Evolutionary conservation across 495 filamentous ascomycete species (phyloP).

Genomic region (Penicillium steckii): DNA sequence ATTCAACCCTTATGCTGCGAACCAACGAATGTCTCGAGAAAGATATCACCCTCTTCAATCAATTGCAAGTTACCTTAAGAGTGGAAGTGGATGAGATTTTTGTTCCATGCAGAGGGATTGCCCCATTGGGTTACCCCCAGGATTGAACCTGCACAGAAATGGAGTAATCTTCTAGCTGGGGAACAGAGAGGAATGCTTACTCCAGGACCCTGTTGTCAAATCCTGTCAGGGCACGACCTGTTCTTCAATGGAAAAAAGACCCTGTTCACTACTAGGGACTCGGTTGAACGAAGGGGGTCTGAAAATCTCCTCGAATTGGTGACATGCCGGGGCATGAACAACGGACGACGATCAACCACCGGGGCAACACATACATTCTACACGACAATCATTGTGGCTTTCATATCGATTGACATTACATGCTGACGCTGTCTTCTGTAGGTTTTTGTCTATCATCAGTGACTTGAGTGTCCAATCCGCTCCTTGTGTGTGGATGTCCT

Average conservation of each 20-base stretch:
- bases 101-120: too few species aligned
- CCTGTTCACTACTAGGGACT: constrained; percentile 1
- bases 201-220: constrained; percentile 2
- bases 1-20: neutral
- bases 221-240: constrained; percentile 1
- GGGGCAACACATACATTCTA: constrained; percentile 27
- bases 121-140: too few species aligned
- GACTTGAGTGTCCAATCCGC: constrained; percentile 2
- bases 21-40: neutral
- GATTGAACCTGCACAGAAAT: too few species aligned
- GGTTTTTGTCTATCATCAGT: constrained; percentile 3
- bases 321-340: constrained; percentile 13
- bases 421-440: constrained; percentile 2
- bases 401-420: neutral
- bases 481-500: constrained; percentile 18
- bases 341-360: constrained; percentile 13
- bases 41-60: neutral
- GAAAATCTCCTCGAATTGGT: constrained; percentile 16
- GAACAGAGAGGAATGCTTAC: constrained; percentile 14
- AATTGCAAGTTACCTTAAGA: neutral
- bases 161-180: constrained; percentile 10
- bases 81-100: neutral
- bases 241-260: constrained; percentile 14
- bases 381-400: constrained; percentile 1
- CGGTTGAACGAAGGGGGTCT: constrained; percentile 16